Evolutionary conservation across 139 green algal genomes (phyloP), one percentile per base, ranked within the genome.

Genomic region (Pleodorina starrii): DNA sequence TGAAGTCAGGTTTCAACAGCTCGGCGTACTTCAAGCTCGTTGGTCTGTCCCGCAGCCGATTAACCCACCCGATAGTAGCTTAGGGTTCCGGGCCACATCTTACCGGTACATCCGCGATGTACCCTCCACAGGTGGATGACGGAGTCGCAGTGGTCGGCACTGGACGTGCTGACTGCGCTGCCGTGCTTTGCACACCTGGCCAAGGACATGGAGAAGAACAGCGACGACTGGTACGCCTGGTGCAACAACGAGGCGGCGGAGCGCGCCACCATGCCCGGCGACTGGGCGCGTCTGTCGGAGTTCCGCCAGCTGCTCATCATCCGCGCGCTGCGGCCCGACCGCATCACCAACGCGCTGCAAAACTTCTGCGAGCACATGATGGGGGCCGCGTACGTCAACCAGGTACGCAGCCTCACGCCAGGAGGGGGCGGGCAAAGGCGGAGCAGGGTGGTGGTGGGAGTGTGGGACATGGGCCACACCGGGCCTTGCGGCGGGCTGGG

Each of bases 131-230:
- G 93, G 59, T 97, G 94, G 95, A 96, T 98, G 93, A 94, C 32
- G 38, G 96, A 98, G 85, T 90, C 19, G 42, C 96, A 98, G 91
- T 98, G 96, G 96, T 91, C 93, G 9, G 91, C 94, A 40, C 90
- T 98, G 36, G 93, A 97, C 80, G 92, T 94, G 25, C 89, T 98
- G 43, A 95, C 93, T 60, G 93, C 90, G 19, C 79, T 97, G 71
- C 89, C 92, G 35, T 85, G 81, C 50, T 97, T 96, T 44, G 84
- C 42, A 66, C 92, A 89, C 68, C 89, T 98, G 36, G 81, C 96
- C 73, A 97, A 96, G 88, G 95, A 97, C 85, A 96, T 98, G 91
- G 96, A 98, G 91, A 98, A 98, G 93, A 94, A 92, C 81, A 94
- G 84, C 46, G 95, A 97, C 75, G 94, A 97, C 77, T 98, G 96